phyloP scores from a whole-genome alignment of 495 filamentous ascomycete genomes.

The Penicillium verhagenii region DNA sequence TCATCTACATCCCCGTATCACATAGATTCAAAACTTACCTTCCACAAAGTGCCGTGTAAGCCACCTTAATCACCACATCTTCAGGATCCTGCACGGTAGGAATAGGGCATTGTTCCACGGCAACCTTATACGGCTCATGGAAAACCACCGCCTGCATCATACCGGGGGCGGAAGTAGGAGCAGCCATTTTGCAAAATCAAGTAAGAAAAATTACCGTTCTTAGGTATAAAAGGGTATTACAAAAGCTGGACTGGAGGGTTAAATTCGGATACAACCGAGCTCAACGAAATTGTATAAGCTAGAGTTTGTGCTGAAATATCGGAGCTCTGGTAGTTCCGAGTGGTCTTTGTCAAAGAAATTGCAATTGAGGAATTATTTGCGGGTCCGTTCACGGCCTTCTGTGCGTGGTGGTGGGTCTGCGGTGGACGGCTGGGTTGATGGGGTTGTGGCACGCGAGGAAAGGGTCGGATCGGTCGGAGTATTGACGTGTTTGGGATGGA shows the following conservation, averaged over 20 bases:
- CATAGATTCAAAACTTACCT: constrained; percentile 56
- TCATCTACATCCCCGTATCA: neutral
- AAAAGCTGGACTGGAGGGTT: neutral
- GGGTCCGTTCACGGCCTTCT: constrained; percentile 8
- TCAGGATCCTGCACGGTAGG: constrained; percentile 63
- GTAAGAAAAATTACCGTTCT: too few relatives aligned
- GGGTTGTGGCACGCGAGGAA: neutral
- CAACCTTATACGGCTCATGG: constrained; percentile 46
- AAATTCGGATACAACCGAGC: neutral
- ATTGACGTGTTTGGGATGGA: neutral
- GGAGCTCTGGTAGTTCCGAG: neutral
- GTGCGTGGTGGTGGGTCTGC: constrained; percentile 11
- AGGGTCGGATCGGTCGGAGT: neutral
- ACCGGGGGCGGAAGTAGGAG: constrained; percentile 16
- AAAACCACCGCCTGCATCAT: constrained; percentile 54
- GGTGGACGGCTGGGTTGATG: neutral
- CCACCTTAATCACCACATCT: constrained; percentile 84
- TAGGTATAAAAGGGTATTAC: neutral
- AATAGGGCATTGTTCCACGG: constrained; percentile 48
- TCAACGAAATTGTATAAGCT: neutral
- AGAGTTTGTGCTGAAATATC: neutral
- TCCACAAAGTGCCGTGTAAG: constrained; percentile 84
- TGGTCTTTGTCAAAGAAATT: neutral
- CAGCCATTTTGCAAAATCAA: constrained; percentile 9
- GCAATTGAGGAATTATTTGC: constrained; percentile 6